phyloP scores from a whole-genome alignment of 108 stramenopile genomes.

The Cylindrotheca closterium region DNA sequence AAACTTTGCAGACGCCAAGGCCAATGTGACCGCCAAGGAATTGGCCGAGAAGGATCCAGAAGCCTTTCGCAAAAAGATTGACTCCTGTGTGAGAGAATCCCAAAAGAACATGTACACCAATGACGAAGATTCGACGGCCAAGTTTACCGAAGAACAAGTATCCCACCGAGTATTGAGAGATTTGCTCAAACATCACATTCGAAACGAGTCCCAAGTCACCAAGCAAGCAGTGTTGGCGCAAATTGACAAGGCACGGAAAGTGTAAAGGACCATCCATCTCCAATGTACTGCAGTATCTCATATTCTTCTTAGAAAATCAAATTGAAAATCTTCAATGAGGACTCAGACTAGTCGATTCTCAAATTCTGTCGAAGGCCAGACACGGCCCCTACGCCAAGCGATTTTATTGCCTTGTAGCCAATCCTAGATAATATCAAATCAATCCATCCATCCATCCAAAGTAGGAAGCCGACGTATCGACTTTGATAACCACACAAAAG shows the following conservation, averaged over 20 bases:
- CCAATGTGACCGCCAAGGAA: conserved; percentile 65
- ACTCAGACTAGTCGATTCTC: too few species aligned
- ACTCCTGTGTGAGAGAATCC: conserved; percentile 69
- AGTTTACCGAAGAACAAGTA: conserved; percentile 66
- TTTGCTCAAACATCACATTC: conserved; percentile 63
- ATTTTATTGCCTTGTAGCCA: too few species aligned
- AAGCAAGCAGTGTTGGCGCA: conserved; percentile 49
- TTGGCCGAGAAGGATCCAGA: conserved; percentile 54
- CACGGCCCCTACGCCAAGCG: too few species aligned
- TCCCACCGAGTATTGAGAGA: conserved; percentile 69
- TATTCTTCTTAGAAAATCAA: too few species aligned
- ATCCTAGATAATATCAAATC: too few species aligned
- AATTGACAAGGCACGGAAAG: conserved; percentile 62
- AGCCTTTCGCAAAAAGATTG: conserved; percentile 64
- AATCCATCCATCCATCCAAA: too few species aligned
- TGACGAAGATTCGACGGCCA: conserved; percentile 60
- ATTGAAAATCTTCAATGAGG: too few species aligned
- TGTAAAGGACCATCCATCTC: too few species aligned
- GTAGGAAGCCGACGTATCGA: too few species aligned
- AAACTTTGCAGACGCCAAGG: conserved; percentile 63
- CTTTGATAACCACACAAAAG: too few species aligned
- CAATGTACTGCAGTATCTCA: too few species aligned
- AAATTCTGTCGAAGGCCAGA: too few species aligned
- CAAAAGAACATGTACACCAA: conserved; percentile 79
- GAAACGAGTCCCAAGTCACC: conserved; percentile 47